A percentile compares a stretch with the other conserved stretches of the same genome.
These are phyloP conservation scores for Thermothelomyces thermophilus DNA, from an alignment of 2,329 filamentous ascomycete genomes.

Conservation along the genomic window DNA sequence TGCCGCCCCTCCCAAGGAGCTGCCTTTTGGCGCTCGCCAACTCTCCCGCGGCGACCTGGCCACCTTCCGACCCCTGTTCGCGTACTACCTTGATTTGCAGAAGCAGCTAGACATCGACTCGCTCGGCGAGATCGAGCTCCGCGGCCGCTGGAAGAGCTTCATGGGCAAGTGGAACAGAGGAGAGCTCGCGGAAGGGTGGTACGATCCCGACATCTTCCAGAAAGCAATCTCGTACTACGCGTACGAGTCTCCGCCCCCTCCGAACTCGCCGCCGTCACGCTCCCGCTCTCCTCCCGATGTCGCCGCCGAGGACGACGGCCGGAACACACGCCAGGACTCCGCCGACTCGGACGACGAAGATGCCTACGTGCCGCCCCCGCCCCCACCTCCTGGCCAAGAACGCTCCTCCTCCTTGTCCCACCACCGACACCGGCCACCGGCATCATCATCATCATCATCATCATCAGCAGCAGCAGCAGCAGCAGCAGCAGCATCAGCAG, in stretches of 20 bases:
- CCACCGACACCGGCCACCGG: no score
- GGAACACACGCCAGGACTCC: neutral
- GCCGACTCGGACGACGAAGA: slow-evolving; percentile 30
- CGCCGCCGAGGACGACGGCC: neutral
- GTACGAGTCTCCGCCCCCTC: slow-evolving; percentile 8
- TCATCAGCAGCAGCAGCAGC: no score
- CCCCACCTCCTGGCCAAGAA: slow-evolving; percentile 39
- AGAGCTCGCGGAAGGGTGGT: slow-evolving; percentile 87
- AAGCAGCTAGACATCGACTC: slow-evolving; percentile 65
- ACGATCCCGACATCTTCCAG: slow-evolving; percentile 66
- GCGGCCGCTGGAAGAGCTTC: slow-evolving; percentile 91
- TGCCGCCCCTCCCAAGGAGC: slow-evolving; percentile 20
- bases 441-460: neutral
- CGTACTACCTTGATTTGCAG: slow-evolving; percentile 80
- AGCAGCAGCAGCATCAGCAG: neutral
- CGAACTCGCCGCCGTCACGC: neutral
- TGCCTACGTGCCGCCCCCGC: slow-evolving; percentile 47
- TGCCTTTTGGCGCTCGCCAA: slow-evolving; percentile 61
- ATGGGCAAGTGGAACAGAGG: slow-evolving; percentile 84
- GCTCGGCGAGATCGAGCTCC: slow-evolving; percentile 67
- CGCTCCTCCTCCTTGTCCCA: slow-evolving; percentile 28
- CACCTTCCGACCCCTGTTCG: slow-evolving; percentile 65
- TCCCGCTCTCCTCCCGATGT: neutral
- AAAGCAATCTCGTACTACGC: slow-evolving; percentile 35
- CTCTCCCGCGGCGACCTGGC: slow-evolving; percentile 63